Base-by-base conservation (phyloP, 2,329 filamentous ascomycete genomes). In the Ceratocystis alfenasii region DNA sequence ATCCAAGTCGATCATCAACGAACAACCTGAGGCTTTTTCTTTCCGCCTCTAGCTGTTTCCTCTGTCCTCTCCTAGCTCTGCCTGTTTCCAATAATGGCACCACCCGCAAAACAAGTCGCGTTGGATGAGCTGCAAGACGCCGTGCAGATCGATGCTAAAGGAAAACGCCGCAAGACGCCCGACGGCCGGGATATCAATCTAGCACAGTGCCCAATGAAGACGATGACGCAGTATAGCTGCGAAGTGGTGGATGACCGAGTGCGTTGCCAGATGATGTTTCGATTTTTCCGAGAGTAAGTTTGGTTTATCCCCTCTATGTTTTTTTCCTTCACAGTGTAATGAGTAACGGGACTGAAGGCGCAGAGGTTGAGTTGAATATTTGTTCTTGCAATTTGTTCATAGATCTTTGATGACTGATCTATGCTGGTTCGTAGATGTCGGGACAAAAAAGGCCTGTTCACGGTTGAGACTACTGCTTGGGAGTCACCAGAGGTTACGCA, bases 391-490 rank as follows among this genome's bases (percentile, higher is more conserved):
- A 12, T 25, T 41, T 28, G 10, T 25, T 53, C 25, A 20, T 53
- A 25, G 22, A 53, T 25, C 15, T 22, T 53, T 50, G 25, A 63
- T 50, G 25, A 46, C 44, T 41, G 22, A 30, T 63, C 5, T 55
- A 8, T 20, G 28, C 36, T 67, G 63, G 69, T 68, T 68, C 69
- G 46, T 72, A 87, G 84, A 70, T 87, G 84, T 73, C 75, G 76
- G 67, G 83, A 86, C 73, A 79, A 75, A 70, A 81, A 81, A 15
- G 81, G 81, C 3, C 75, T 67, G 6, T 87, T 87, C 70, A 80
- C 77, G 72, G 81, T 85, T 55, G 84, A 87, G 75, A 87, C 84
- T 28, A 87, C 84, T 12, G 78, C 79, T 55, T 87, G 83, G 84
- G 83, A 87, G 74, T 77, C 46, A 15, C 60, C 66, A 50, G 33